Conservation (phyloP, 2,329 filamentous ascomycete species). For the Talaromyces sp. region DNA sequence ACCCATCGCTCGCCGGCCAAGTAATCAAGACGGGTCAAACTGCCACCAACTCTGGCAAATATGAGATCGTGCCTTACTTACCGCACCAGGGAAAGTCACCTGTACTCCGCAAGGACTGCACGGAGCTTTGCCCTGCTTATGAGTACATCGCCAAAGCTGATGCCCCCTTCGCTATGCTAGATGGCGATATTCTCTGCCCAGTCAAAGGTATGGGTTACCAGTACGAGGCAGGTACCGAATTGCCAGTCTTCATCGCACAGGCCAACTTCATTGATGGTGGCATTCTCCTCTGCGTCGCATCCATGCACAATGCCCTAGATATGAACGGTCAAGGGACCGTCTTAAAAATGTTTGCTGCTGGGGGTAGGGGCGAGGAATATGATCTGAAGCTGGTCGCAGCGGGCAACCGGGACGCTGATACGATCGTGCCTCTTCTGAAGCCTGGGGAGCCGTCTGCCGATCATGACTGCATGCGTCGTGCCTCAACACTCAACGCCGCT, state of each 20-base stretch:
- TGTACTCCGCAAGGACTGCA: not conserved
- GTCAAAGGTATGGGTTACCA: not conserved
- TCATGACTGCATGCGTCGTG: not conserved
- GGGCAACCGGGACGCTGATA: not conserved
- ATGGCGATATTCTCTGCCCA: not conserved
- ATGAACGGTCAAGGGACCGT: not conserved
- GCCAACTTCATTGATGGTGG: not conserved
- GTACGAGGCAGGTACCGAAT: not conserved
- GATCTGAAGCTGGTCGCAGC: not conserved
- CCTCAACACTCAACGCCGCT: not conserved
- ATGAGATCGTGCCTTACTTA: not conserved
- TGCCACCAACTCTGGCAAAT: not conserved
- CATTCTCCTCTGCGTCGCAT: not conserved
- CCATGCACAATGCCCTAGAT: not conserved
- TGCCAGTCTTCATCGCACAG: not conserved
- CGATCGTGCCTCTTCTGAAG: not conserved
- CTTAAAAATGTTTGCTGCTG: not conserved
- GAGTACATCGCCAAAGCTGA: not conserved
- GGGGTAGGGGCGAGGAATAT: not conserved
- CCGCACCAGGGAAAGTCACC: not conserved
- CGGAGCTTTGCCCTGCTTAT: not conserved
- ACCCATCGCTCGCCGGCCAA: not conserved
- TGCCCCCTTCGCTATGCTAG: not conserved
- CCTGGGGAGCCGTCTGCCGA: not conserved
- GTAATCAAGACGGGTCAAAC: not conserved